Evolutionary conservation across 306 rosid species (phyloP).

Genomic region (Lupinus albus): DNA sequence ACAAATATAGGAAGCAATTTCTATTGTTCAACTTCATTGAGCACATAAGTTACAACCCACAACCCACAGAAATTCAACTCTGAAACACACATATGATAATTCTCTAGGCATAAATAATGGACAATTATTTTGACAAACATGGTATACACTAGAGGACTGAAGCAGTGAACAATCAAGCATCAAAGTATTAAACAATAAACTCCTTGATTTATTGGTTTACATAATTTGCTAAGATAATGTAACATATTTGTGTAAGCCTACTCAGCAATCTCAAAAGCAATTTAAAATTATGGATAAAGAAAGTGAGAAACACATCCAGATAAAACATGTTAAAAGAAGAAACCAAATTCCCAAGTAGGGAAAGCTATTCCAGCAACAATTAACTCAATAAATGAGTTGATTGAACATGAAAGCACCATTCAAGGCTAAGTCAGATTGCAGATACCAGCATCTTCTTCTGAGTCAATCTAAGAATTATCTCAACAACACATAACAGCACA

Average conservation of each 20-base stretch:
- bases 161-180: slow-evolving; percentile 35
- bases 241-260: slow-evolving; percentile 52
- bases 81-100: not conserved
- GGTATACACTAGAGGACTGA: slow-evolving; percentile 26
- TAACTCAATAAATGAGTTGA: slow-evolving; percentile 54
- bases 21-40: slow-evolving; percentile 22
- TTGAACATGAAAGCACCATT: slow-evolving; percentile 54
- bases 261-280: slow-evolving; percentile 52
- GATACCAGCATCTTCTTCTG: slow-evolving; percentile 53
- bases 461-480: slow-evolving; percentile 61
- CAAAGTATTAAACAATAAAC: slow-evolving; percentile 46
- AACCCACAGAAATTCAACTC: not conserved
- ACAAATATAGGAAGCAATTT: slow-evolving; percentile 8
- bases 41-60: slow-evolving; percentile 2
- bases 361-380: slow-evolving; percentile 55
- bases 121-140: slow-evolving; percentile 16
- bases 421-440: slow-evolving; percentile 62
- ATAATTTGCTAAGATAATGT: slow-evolving; percentile 44
- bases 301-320: slow-evolving; percentile 54
- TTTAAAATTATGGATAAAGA: slow-evolving; percentile 51
- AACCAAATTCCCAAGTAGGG: slow-evolving; percentile 55
- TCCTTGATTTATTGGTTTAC: slow-evolving; percentile 65
- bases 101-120: slow-evolving; percentile 28
- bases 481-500: slow-evolving; percentile 97
- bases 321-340: slow-evolving; percentile 57